Evolutionary conservation across 306 rosid genomes (phyloP), one percentile per base, ranked within the genome.

Genomic region (Datisca glomerata): DNA sequence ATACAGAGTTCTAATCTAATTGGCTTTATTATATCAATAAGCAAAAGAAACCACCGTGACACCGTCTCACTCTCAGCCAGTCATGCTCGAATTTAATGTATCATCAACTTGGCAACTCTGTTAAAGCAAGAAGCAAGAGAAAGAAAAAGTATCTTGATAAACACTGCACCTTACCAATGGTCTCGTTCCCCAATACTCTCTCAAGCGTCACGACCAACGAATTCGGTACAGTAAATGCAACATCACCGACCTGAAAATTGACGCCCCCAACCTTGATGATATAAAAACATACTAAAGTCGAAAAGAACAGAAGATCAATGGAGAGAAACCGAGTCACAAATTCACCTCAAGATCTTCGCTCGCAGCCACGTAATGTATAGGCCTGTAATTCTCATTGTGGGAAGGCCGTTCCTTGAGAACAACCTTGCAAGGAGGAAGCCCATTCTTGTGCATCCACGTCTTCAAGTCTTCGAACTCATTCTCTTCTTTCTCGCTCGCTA

Each of bases 101-200:
- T n/a, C n/a, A n/a, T n/a, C n/a, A n/a, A n/a, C n/a, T n/a, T n/a
- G n/a, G n/a, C n/a, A n/a, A n/a, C n/a, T n/a, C n/a, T n/a, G n/a
- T 5, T 17, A 9, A 23, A 13, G 15, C 12, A 15, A 55, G 18
- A 27, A 43, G 24, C 10, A 19, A 43, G 27, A 14, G 34, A 31
- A 2, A 5, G 34, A 31, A 44, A 63, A n/a, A 24, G 32, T 8
- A 14, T 23, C 35, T 15, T 39, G 33, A 53, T 31, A 13, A 54
- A 23, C 35, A 67, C 28, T 55, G 69, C 58, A 74, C 50, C 78
- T 67, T 75, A 89, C 98, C 95, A 37, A 89, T 46, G 43, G 91
- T 74, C 74, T 89, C 97, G 41, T 89, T 83, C 56, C 97, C 97
- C 57, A 83, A 51, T 9, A 89, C 95, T 58, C 93, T 79, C 75